Evolutionary conservation across 306 rosid genomes (phyloP).

Genomic region (Fagus crenata): DNA sequence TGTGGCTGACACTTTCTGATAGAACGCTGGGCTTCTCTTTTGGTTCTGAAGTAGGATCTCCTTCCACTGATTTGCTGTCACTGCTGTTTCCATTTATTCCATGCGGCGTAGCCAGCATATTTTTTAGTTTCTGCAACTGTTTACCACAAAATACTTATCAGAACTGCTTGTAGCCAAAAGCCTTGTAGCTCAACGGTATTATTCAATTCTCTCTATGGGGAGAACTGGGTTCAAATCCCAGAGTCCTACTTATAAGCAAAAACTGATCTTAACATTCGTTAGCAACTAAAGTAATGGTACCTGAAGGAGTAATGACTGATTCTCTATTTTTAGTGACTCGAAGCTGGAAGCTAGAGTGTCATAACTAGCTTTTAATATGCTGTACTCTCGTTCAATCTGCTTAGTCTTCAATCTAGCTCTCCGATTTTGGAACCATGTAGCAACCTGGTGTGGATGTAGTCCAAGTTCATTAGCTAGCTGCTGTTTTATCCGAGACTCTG

Average conservation of each 20-base stretch:
- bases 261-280: not conserved
- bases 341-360: slow-evolving; percentile 55
- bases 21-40: slow-evolving; percentile 52
- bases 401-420: slow-evolving; percentile 90
- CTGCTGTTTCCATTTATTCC: slow-evolving; percentile 38
- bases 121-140: slow-evolving; percentile 77
- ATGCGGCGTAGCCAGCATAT: slow-evolving; percentile 37
- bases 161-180: not conserved
- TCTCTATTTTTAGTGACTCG: slow-evolving; percentile 73
- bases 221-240: not conserved
- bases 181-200: too few relatives aligned
- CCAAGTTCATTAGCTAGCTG: slow-evolving; percentile 82
- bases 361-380: slow-evolving; percentile 49
- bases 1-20: slow-evolving; percentile 34
- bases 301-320: slow-evolving; percentile 62
- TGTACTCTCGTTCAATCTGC: slow-evolving; percentile 67
- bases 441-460: slow-evolving; percentile 84
- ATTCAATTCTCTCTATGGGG: not conserved
- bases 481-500: slow-evolving; percentile 69
- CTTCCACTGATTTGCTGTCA: slow-evolving; percentile 54
- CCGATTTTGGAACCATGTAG: slow-evolving; percentile 94
- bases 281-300: slow-evolving; percentile 35
- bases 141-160: not conserved
- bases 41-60: slow-evolving; percentile 29
- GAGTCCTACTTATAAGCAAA: too few relatives aligned